Percentiles rank a stretch among this genome's conserved stretches.
These are phyloP conservation scores for Citrus australasica DNA, from an alignment of 345 rosid species.

Conservation along the genomic window DNA sequence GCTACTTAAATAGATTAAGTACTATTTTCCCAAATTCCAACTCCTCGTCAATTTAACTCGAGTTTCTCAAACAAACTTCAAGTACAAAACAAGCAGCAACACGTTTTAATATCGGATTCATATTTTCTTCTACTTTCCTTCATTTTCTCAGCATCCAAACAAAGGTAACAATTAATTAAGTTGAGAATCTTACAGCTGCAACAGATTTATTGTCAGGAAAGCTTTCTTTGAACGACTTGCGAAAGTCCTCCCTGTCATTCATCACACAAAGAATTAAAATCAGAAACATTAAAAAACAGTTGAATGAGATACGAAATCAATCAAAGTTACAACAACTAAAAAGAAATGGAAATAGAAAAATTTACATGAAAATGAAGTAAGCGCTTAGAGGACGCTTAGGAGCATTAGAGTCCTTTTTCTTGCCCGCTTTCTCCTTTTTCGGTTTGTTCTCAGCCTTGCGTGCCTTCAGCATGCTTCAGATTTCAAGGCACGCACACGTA, in stretches of 20 bases:
- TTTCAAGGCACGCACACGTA: not conserved
- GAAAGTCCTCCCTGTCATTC: conserved; percentile 31
- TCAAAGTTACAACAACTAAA: not conserved
- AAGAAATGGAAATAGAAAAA: not conserved
- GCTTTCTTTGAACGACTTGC: conserved; percentile 29
- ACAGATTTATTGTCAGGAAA: conserved; percentile 29
- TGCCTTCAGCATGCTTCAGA: conserved; percentile 19
- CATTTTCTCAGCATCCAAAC: conserved; percentile 7
- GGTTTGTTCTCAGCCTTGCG: conserved; percentile 13
- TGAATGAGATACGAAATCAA: not conserved
- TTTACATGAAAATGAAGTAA: conserved; percentile 30
- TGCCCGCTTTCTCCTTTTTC: conserved; percentile 7
- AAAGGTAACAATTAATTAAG: not conserved
- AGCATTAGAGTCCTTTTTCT: conserved; percentile 28
- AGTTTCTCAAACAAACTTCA: too few species aligned
- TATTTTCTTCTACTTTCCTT: not conserved
- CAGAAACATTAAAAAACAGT: not conserved
- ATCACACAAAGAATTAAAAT: not conserved
- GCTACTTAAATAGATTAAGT: too few species aligned
- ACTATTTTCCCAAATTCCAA: too few species aligned
- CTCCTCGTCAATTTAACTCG: too few species aligned
- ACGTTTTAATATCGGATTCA: not conserved
- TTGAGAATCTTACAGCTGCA: conserved; percentile 17
- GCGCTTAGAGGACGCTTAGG: conserved; percentile 31
- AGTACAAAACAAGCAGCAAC: not conserved